These are phyloP conservation scores for Metarhizium album DNA, from an alignment of 2,329 filamentous ascomycete species.

Conservation along the genomic window DNA sequence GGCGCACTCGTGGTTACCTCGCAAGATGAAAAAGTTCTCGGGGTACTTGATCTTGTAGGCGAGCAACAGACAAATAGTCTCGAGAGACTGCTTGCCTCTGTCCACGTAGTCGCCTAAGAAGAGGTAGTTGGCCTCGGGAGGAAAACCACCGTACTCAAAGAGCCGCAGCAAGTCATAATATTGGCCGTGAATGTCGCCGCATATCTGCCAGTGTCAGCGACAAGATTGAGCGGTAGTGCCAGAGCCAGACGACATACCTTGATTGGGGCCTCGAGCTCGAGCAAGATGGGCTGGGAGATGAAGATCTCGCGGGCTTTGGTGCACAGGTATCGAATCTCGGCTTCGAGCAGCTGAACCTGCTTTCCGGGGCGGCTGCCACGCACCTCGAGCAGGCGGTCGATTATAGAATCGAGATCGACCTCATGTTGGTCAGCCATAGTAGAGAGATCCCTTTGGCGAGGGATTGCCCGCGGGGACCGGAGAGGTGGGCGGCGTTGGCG, in stretches of 20 bases:
- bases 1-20: slow-evolving; percentile 97
- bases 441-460: slow-evolving; percentile 21
- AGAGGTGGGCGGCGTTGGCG: slow-evolving; percentile 12
- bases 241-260: slow-evolving; percentile 55
- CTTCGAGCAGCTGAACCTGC: slow-evolving; percentile 93
- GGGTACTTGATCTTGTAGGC: slow-evolving; percentile 99
- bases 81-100: slow-evolving; percentile 95
- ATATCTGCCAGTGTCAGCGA: slow-evolving; percentile 57
- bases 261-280: slow-evolving; percentile 96
- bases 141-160: slow-evolving; percentile 97
- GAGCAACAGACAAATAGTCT: slow-evolving; percentile 93
- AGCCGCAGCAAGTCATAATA: slow-evolving; percentile 96
- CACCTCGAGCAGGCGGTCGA: slow-evolving; percentile 94
- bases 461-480: slow-evolving; percentile 28
- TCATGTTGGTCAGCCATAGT: slow-evolving; percentile 63
- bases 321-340: slow-evolving; percentile 94
- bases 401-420: slow-evolving; percentile 98
- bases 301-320: slow-evolving; percentile 99
- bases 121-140: slow-evolving; percentile 97
- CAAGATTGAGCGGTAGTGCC: background rate
- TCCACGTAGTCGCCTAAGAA: slow-evolving; percentile 99
- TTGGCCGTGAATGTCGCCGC: slow-evolving; percentile 97
- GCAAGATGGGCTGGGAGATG: slow-evolving; percentile 95
- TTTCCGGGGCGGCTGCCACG: slow-evolving; percentile 96
- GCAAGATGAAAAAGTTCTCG: slow-evolving; percentile 98